These are phyloP conservation scores for Pseudisothecium myosuroides DNA, from an alignment of 225 moss, liverwort and hornwort genomes.

Conservation along the genomic window DNA sequence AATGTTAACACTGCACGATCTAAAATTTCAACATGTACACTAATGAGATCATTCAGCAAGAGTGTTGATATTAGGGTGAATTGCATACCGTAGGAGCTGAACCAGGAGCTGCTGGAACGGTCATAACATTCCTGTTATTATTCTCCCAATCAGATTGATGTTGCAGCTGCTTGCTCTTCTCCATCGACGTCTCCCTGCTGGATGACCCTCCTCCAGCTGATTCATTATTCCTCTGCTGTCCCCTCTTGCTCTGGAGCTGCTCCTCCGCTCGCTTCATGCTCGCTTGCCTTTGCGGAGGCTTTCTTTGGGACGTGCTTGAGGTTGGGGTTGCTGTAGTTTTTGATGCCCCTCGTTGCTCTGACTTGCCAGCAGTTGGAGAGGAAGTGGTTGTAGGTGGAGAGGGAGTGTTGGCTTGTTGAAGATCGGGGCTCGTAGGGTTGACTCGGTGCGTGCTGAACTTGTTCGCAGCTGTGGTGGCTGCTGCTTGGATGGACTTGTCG, in stretches of 20 bases:
- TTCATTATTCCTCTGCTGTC: not conserved
- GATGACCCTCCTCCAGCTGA: not conserved
- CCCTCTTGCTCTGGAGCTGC: not conserved
- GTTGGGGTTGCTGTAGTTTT: not conserved
- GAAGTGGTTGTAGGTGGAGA: not conserved
- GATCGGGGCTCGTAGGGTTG: not conserved
- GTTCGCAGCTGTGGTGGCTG: slow-evolving; percentile 34
- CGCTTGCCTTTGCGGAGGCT: not conserved
- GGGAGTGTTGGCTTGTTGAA: not conserved
- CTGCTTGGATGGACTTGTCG: slow-evolving; percentile 45
- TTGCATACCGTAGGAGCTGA: not conserved
- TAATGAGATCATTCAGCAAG: not conserved
- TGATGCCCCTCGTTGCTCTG: not conserved
- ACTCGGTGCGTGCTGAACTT: not conserved
- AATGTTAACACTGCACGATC: not conserved
- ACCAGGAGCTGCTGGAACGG: not conserved
- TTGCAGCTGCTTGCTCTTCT: not conserved
- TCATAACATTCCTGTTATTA: too few species aligned
- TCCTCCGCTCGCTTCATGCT: not conserved
- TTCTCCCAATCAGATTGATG: not conserved
- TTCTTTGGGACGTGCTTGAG: not conserved
- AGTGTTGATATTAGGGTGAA: not conserved
- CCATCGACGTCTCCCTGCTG: not conserved
- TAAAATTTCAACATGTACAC: not conserved
- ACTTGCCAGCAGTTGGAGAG: not conserved